Percentiles rank a stretch among this genome's conserved stretches.
Conservation (phyloP, 192 early-diverging fungal genomes). For the Obelidium mucronatum region DNA sequence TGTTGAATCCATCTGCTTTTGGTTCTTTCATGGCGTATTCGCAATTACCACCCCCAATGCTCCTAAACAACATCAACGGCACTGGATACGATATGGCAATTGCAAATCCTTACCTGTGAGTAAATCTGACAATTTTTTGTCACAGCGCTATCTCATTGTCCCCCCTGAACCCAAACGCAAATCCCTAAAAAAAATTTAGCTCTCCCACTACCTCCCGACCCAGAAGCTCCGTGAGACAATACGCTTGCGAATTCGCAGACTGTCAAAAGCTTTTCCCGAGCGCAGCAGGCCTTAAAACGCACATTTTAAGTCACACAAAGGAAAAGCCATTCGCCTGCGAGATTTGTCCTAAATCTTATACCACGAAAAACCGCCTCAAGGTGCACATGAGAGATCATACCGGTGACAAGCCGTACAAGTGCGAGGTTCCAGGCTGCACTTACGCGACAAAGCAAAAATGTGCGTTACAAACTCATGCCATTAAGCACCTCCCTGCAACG, state of each 20-base stretch:
- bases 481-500: background rate
- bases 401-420: conserved; percentile 1
- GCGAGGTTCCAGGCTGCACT: background rate
- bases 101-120: background rate
- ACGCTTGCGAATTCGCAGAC: background rate
- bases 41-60: no score
- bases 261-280: background rate
- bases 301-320: background rate
- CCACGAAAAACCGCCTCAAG: background rate
- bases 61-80: no score
- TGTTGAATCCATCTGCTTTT: no score
- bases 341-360: background rate
- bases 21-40: no score
- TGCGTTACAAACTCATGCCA: background rate
- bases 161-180: background rate
- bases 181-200: background rate
- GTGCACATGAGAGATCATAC: background rate
- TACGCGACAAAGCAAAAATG: background rate
- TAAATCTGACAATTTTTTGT: background rate
- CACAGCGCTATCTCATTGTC: background rate
- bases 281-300: background rate
- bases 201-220: background rate
- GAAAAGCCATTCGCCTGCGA: background rate
- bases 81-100: no score
- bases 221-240: background rate